phyloP scores from a whole-genome alignment of 176 grass and related monocot genomes.

The Triticum timopheevii region DNA sequence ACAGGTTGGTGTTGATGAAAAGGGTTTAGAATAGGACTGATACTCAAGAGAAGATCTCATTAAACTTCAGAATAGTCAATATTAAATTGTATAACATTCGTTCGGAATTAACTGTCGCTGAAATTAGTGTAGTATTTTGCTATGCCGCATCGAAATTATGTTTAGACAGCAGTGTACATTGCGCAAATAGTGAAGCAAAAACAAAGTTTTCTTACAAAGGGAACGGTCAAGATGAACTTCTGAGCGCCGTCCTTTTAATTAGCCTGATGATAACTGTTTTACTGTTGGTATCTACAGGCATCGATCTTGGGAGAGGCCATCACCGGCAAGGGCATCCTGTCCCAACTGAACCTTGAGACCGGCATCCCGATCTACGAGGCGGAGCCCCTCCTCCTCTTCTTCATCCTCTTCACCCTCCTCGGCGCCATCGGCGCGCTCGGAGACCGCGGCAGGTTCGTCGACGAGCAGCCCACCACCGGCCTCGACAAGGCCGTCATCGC shows the following conservation, averaged over 20 bases:
- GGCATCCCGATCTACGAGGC: conserved; percentile 99
- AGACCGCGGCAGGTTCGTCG: conserved; percentile 81
- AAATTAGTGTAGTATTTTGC: no score
- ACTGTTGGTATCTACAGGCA: conserved; percentile 37
- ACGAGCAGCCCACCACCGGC: conserved; percentile 56
- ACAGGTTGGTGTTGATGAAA: not conserved
- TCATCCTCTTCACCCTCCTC: conserved; percentile 99
- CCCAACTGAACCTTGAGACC: conserved; percentile 92
- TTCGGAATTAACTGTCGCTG: no score
- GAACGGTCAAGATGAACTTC: not conserved
- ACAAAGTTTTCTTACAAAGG: not conserved
- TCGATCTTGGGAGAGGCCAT: conserved; percentile 96
- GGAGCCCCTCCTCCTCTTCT: conserved; percentile 99
- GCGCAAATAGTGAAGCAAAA: not conserved
- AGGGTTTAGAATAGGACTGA: not conserved
- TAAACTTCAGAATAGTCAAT: no score
- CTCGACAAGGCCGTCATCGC: conserved; percentile 84
- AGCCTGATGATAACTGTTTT: not conserved
- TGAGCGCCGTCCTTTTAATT: not conserved
- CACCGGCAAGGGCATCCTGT: conserved; percentile 92
- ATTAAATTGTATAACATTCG: no score
- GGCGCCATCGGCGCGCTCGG: conserved; percentile 97
- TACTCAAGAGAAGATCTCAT: not conserved
- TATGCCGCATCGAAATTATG: no score
- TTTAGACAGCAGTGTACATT: not conserved